Conservation (phyloP, 2,329 filamentous ascomycete genomes). For the Calonectria naviculata region DNA sequence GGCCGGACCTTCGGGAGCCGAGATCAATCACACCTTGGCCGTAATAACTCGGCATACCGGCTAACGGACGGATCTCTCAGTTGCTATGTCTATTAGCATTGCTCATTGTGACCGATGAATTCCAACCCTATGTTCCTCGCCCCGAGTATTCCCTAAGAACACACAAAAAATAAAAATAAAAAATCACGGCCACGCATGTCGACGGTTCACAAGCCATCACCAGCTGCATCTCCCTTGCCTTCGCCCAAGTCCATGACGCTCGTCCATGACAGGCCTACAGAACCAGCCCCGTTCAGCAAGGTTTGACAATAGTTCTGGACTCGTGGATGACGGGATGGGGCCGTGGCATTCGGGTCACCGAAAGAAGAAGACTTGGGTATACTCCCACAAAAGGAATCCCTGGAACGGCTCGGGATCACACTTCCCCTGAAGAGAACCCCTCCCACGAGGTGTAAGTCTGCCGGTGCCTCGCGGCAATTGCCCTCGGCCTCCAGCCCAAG, state of each 20-base stretch:
- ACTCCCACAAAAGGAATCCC: neutral
- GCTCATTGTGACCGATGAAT: no score
- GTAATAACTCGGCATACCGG: neutral
- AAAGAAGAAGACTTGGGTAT: neutral
- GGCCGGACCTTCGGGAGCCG: no score
- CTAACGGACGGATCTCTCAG: no score
- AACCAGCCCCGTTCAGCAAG: slow-evolving; percentile 24
- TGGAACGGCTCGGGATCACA: neutral
- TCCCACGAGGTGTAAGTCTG: slow-evolving; percentile 1
- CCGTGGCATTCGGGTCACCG: neutral
- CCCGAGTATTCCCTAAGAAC: slow-evolving; percentile 11
- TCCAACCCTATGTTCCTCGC: neutral
- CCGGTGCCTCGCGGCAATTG: slow-evolving; percentile 17
- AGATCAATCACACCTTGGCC: neutral
- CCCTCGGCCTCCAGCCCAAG: slow-evolving; percentile 17
- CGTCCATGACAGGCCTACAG: slow-evolving; percentile 23
- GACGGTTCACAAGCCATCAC: slow-evolving; percentile 29
- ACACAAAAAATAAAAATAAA: no score
- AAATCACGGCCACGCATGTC: slow-evolving; percentile 26
- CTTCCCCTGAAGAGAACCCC: neutral
- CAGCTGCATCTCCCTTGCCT: slow-evolving; percentile 30
- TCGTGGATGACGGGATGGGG: neutral
- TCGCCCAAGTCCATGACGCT: slow-evolving; percentile 27
- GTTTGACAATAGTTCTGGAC: slow-evolving; percentile 11
- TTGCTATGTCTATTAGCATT: no score